phyloP scores from a whole-genome alignment of 1,284 basidiomycete species.

The Athelia psychrophila region DNA sequence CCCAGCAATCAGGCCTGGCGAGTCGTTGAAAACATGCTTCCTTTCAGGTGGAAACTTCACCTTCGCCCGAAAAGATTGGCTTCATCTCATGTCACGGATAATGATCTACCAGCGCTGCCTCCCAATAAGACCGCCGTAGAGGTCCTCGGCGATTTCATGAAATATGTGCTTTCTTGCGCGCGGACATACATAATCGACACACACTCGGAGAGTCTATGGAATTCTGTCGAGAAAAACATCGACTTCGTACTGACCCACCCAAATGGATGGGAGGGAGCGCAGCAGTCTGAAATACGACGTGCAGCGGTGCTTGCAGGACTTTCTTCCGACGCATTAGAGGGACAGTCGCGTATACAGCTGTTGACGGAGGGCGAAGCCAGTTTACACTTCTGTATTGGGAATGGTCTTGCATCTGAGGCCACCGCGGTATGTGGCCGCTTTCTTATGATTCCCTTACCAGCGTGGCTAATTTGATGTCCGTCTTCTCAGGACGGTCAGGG shows the following conservation, averaged over 20 bases:
- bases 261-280: slow-evolving; percentile 41
- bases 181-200: slow-evolving; percentile 19
- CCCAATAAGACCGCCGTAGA: slow-evolving; percentile 1
- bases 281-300: slow-evolving; percentile 33
- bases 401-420: slow-evolving; percentile 32
- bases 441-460: slow-evolving; percentile 7
- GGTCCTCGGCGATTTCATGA: slow-evolving; percentile 12
- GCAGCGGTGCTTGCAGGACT: slow-evolving; percentile 34
- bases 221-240: slow-evolving; percentile 11
- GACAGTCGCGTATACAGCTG: slow-evolving; percentile 37
- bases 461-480: slow-evolving; percentile 5
- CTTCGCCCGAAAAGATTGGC: slow-evolving; percentile 4
- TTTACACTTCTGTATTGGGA: slow-evolving; percentile 42
- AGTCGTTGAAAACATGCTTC: no score
- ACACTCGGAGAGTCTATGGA: slow-evolving; percentile 15
- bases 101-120: slow-evolving; percentile 1
- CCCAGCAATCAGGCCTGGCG: background rate
- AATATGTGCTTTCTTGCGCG: slow-evolving; percentile 18
- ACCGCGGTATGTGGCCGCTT: slow-evolving; percentile 29
- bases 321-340: slow-evolving; percentile 28
- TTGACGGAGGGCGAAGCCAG: slow-evolving; percentile 52
- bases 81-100: background rate
- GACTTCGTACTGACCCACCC: slow-evolving; percentile 31
- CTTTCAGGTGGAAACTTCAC: slow-evolving; percentile 14
- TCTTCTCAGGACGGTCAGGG: slow-evolving; percentile 26